A percentile compares a stretch with the other conserved stretches of the same genome.
These are phyloP conservation scores for Pseudogymnoascus sp. DNA, from an alignment of 2,329 filamentous ascomycete species.

Conservation along the genomic window DNA sequence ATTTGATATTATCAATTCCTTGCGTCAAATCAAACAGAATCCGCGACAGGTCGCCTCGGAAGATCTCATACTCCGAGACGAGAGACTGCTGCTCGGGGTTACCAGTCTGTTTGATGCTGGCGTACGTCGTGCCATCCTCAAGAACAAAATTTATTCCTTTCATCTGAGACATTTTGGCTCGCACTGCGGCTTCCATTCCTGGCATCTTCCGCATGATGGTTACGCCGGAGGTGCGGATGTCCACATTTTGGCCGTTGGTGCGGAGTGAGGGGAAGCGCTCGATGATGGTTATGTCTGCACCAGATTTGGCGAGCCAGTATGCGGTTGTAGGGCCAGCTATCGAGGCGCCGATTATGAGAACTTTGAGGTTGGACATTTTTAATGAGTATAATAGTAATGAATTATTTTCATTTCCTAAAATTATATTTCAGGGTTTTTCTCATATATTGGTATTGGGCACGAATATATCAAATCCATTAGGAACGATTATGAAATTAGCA, in stretches of 20 bases:
- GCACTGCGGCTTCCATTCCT: constrained; percentile 32
- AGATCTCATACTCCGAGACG: constrained; percentile 29
- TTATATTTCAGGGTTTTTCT: neutral
- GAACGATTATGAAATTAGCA: neutral
- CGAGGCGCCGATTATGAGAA: constrained; percentile 31
- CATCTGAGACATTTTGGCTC: constrained; percentile 32
- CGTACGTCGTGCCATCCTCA: constrained; percentile 31
- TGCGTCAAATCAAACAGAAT: constrained; percentile 35
- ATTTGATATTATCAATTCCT: constrained; percentile 28
- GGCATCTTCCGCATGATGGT: constrained; percentile 34
- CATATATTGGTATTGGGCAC: neutral
- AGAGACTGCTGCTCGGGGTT: constrained; percentile 35
- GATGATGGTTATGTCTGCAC: constrained; percentile 32
- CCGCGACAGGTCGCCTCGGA: constrained; percentile 37
- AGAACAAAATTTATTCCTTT: constrained; percentile 37
- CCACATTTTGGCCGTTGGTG: constrained; percentile 33
- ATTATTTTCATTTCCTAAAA: neutral
- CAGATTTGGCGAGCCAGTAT: constrained; percentile 37
- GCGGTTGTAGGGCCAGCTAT: constrained; percentile 26
- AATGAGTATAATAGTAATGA: neutral
- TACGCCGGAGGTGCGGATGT: constrained; percentile 31
- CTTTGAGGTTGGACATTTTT: constrained; percentile 9
- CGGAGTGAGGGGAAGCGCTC: constrained; percentile 36
- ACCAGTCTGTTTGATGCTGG: constrained; percentile 29
- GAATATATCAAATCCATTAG: neutral